A percentile compares a stretch with the other conserved stretches of the same genome.
phyloP scores from a whole-genome alignment of 2,329 filamentous ascomycete genomes.

The Alternaria metachromatica region DNA sequence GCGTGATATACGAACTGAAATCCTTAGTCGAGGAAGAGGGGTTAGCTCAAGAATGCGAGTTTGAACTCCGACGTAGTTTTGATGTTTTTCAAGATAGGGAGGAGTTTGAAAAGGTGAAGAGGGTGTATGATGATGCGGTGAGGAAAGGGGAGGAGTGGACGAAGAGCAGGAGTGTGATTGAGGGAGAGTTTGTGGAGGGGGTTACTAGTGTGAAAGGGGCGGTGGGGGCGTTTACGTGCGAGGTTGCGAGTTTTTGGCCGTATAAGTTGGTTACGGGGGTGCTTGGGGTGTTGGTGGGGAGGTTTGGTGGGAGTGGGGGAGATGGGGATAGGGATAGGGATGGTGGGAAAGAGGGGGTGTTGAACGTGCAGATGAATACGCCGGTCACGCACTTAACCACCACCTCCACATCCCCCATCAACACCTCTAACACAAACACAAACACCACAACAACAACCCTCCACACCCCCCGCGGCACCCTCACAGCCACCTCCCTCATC shows the following conservation, averaged over 20 bases:
- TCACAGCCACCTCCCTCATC: neutral
- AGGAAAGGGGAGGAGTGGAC: neutral
- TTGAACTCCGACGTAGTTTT: neutral
- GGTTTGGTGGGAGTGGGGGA: neutral
- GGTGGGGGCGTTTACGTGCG: neutral
- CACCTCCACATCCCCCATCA: neutral
- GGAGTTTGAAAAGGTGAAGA: neutral
- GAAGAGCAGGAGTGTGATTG: neutral
- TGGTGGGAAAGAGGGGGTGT: neutral
- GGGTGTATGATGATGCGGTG: neutral
- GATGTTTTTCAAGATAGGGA: neutral
- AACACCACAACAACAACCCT: no score
- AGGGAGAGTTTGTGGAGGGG: neutral
- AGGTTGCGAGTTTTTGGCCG: neutral
- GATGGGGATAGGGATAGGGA: neutral
- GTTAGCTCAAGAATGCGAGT: neutral
- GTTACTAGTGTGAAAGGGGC: neutral
- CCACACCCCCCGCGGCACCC: neutral
- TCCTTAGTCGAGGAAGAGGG: neutral
- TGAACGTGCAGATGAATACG: neutral
- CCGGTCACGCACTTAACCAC: neutral
- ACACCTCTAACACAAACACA: no score
- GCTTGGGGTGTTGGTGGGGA: neutral
- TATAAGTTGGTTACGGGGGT: neutral
- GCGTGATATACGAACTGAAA: neutral